phyloP scores from a whole-genome alignment of 768 basidiomycete species.

The Tubosaeta brunneosetosa region DNA sequence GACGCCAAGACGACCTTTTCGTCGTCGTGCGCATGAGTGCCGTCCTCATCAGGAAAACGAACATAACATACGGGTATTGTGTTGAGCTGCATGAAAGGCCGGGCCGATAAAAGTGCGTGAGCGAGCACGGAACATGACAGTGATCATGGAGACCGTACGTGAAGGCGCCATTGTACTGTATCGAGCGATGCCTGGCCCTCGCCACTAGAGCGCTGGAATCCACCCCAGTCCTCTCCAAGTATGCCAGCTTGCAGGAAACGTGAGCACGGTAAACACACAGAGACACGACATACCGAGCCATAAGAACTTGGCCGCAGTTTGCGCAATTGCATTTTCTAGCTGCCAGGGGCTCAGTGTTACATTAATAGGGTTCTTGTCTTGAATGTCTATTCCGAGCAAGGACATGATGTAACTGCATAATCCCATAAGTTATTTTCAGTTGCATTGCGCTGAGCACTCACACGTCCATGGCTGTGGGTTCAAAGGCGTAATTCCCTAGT shows the following conservation, averaged over 20 bases:
- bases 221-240: background rate
- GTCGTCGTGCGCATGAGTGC: background rate
- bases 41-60: background rate
- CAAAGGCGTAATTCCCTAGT: no score
- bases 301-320: background rate
- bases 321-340: background rate
- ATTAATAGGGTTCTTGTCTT: background rate
- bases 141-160: background rate
- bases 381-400: background rate
- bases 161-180: background rate
- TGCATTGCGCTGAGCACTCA: background rate
- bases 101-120: no score
- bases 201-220: background rate
- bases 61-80: background rate
- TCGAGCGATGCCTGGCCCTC: no score
- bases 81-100: no score
- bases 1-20: background rate
- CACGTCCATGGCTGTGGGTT: background rate
- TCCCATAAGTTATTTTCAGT: background rate
- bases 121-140: background rate
- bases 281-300: background rate
- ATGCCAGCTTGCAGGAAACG: background rate
- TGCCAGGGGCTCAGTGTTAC: background rate
- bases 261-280: background rate
- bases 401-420: background rate